Evolutionary conservation across 768 basidiomycete species (phyloP), one percentile per base, ranked within the genome.

Genomic region (Roridomyces roridus): DNA sequence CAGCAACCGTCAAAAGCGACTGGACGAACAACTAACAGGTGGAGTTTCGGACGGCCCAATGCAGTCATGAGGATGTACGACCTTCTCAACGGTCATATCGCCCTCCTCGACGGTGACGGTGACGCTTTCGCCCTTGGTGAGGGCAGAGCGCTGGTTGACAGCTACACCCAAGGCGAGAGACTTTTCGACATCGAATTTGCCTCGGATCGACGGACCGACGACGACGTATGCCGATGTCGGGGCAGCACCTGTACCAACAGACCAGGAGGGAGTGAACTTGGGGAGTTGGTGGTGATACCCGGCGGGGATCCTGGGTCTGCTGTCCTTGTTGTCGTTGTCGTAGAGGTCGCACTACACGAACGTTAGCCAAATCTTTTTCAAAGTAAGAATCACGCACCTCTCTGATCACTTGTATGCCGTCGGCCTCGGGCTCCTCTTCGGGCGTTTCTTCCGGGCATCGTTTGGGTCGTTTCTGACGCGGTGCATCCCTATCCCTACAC

Each of bases 21-120:
- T 17, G 31, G 45, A 31, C 41, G 46, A 48, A 29, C 29, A 31
- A 65, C 74, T 59, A 64, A 85, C 83, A 52, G 75, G 74, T 25
- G 84, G 82, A 11, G 71, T 66, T 51, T 86, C 81, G 20, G 79
- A 72, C 48, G 84, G 61, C 5, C 56, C 51, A 36, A 63, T 60
- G 26, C 62, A 60, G 31, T 63, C 62, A 1, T 46, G 43, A 18
- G 61, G 61, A 3, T 26, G 43, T 8, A 62, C 49, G 21, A 59
- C 35, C 28, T 29, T 55, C 39, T 62, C 34, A 21, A 62, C 50
- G 11, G 24, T 44, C 41, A 43, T 28, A 36, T 55, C 61, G n/a
- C 52, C 61, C 35, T 62, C 57, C 26, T 52, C 37, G 39, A 62
- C 57, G 28, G 37, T 51, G 6, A 62, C 57, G 12, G 53, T 55